A percentile compares a stretch with the other conserved stretches of the same genome.
phyloP scores from a whole-genome alignment of 2,329 filamentous ascomycete species.

The Alternaria hordeiaustralica region DNA sequence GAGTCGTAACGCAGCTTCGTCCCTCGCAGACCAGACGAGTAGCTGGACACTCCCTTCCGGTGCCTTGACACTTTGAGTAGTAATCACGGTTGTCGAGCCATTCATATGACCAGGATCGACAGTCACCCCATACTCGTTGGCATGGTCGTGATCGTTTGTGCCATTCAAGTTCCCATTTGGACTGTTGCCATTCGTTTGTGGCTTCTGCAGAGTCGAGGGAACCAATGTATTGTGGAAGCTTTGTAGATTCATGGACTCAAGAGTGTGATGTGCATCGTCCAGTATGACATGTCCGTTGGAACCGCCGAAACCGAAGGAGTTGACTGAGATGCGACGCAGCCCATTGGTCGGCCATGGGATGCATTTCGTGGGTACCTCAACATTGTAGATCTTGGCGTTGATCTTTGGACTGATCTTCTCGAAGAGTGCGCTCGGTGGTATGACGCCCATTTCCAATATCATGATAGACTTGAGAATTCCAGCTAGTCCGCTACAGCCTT shows the following conservation, averaged over 20 bases:
- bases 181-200: background rate
- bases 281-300: background rate
- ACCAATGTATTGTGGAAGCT: background rate
- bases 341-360: background rate
- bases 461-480: conserved; percentile 48
- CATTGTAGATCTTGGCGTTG: background rate
- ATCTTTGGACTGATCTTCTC: conserved; percentile 17
- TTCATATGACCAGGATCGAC: background rate
- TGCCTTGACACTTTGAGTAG: background rate
- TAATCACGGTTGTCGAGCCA: background rate
- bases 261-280: background rate
- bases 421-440: conserved; percentile 29
- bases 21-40: background rate
- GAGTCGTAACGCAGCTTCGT: background rate
- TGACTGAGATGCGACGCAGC: background rate
- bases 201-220: background rate
- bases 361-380: background rate
- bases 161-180: background rate
- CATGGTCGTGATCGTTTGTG: background rate
- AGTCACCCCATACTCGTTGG: background rate
- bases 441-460: conserved; percentile 43
- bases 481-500: conserved; percentile 46
- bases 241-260: background rate
- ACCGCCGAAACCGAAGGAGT: background rate
- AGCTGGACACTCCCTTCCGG: background rate